phyloP scores from a whole-genome alignment of 1,139 yeast genomes.

The Petasospora rhodanensis region DNA sequence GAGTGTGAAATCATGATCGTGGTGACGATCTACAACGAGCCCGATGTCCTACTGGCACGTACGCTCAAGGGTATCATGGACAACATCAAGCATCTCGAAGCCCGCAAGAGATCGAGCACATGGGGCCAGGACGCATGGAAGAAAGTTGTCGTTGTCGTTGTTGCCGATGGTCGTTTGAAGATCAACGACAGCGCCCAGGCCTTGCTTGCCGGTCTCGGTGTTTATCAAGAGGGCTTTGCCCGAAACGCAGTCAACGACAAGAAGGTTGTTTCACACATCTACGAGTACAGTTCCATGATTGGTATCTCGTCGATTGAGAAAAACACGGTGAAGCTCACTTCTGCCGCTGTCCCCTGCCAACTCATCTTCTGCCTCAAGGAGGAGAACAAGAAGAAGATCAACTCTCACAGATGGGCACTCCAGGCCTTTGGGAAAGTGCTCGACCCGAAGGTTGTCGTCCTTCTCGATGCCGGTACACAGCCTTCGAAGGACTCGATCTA shows the following conservation, averaged over 20 bases:
- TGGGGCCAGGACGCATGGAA: conserved; percentile 95
- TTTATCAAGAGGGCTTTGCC: conserved; percentile 93
- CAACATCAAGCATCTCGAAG: conserved; percentile 77
- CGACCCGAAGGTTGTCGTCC: conserved; percentile 79
- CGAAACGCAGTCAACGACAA: conserved; percentile 84
- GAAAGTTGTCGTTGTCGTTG: conserved; percentile 82
- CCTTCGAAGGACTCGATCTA: conserved; percentile 83
- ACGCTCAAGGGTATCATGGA: conserved; percentile 92
- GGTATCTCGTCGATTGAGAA: conserved; percentile 47
- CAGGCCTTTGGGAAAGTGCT: conserved; percentile 86
- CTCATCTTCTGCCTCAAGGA: conserved; percentile 85
- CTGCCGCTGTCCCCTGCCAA: conserved; percentile 78
- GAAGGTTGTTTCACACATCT: conserved; percentile 85
- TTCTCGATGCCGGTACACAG: conserved; percentile 92
- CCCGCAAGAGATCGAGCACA: conserved; percentile 59
- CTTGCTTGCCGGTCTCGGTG: conserved; percentile 84
- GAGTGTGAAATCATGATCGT: conserved; percentile 86
- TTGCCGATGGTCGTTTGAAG: conserved; percentile 93
- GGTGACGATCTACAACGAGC: conserved; percentile 92
- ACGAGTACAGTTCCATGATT: conserved; percentile 75
- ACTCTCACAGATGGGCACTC: conserved; percentile 95
- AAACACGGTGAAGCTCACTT: conserved; percentile 59
- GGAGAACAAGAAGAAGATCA: conserved; percentile 83
- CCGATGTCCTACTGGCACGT: conserved; percentile 80
- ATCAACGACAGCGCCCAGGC: conserved; percentile 81